Evolutionary conservation across 768 basidiomycete species (phyloP).

Genomic region (Russula ochroleuca): DNA sequence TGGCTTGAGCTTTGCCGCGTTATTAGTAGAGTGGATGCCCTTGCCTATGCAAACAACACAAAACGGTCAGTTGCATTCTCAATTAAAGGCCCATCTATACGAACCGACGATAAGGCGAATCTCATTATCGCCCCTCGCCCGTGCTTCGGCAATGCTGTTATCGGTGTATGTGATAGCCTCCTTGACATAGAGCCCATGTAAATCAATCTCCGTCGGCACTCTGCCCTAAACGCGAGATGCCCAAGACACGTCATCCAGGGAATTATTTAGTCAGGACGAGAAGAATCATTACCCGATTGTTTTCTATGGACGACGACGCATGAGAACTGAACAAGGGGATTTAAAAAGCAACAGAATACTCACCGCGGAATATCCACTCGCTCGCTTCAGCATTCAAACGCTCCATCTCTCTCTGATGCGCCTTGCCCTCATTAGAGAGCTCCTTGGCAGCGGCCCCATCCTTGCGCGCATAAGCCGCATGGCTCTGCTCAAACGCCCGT

Average conservation of each 20-base stretch:
- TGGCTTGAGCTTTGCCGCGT: slow-evolving; percentile 83
- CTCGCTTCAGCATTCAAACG: slow-evolving; percentile 74
- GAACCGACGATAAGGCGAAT: slow-evolving; percentile 81
- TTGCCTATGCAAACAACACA: slow-evolving; percentile 49
- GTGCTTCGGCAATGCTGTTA: slow-evolving; percentile 61
- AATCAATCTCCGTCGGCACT: slow-evolving; percentile 70
- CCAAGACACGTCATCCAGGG: background rate
- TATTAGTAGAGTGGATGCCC: slow-evolving; percentile 76
- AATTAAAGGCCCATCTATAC: slow-evolving; percentile 30
- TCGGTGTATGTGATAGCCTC: slow-evolving; percentile 82
- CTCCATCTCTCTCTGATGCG: slow-evolving; percentile 74
- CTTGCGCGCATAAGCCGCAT: slow-evolving; percentile 65
- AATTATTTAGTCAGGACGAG: background rate
- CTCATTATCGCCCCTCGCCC: slow-evolving; percentile 55
- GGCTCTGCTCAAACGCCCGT: slow-evolving; percentile 61
- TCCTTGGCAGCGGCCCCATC: slow-evolving; percentile 80
- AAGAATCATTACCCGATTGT: slow-evolving; percentile 54
- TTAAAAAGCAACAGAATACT: slow-evolving; percentile 24
- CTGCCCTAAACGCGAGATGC: slow-evolving; percentile 45
- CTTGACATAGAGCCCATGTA: slow-evolving; percentile 91
- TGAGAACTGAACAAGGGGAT: background rate
- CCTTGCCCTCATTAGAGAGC: slow-evolving; percentile 74
- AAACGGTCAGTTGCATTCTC: background rate
- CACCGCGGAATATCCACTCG: slow-evolving; percentile 82
- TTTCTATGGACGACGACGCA: slow-evolving; percentile 45